A percentile compares a stretch with the other conserved stretches of the same genome.
phyloP scores from a whole-genome alignment of 2,329 filamentous ascomycete genomes.

The Ceratocystis harringtonii region DNA sequence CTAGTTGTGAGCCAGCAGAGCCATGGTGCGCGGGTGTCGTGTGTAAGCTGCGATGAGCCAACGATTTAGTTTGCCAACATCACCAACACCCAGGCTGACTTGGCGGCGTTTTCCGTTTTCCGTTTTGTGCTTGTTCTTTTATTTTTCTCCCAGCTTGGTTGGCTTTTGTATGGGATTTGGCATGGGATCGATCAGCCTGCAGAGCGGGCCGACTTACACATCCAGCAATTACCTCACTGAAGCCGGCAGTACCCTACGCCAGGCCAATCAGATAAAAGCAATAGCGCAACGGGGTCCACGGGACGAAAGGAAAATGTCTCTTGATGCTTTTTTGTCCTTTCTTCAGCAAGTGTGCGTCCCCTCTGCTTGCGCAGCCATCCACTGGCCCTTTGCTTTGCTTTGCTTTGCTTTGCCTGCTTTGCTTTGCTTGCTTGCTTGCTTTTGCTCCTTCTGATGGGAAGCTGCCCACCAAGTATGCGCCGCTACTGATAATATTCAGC shows the following conservation, averaged over 20 bases:
- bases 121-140: background rate
- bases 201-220: conserved; percentile 3
- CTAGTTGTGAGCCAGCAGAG: background rate
- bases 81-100: too few relatives aligned
- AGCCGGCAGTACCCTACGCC: background rate
- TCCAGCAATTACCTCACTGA: conserved; percentile 3
- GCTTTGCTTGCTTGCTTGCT: background rate
- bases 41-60: too few relatives aligned
- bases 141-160: background rate
- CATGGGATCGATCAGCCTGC: conserved; percentile 1
- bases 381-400: background rate
- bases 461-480: background rate
- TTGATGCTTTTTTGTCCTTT: background rate
- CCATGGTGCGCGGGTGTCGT: background rate
- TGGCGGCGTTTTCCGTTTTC: background rate
- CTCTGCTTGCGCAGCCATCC: background rate
- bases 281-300: background rate
- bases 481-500: background rate
- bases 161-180: background rate
- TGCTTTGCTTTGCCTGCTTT: too few relatives aligned
- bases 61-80: too few relatives aligned
- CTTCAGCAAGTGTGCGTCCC: background rate
- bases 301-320: background rate
- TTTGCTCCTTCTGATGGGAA: background rate
- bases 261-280: background rate